Conservation (phyloP, 805 yeast genomes). For the Yamadazyma phyllophila region DNA sequence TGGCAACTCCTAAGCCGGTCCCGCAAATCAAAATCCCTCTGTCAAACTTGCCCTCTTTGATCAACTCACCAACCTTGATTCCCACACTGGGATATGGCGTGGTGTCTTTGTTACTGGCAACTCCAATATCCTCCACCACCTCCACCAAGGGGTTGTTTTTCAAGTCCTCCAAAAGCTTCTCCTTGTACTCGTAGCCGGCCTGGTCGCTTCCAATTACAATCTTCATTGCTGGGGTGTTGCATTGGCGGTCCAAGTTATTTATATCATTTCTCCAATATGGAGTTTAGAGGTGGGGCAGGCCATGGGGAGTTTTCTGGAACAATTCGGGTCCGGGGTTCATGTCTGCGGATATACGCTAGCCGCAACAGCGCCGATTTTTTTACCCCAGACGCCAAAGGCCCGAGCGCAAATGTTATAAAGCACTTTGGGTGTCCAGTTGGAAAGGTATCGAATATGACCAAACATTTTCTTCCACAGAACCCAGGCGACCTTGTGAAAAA, state of each 20-base stretch:
- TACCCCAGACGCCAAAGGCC: not conserved
- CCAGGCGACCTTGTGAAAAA: conserved; percentile 32
- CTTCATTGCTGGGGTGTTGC: conserved; percentile 14
- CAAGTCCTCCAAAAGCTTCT: conserved; percentile 34
- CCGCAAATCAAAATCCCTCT: conserved; percentile 48
- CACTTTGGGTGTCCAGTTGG: not conserved
- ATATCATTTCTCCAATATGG: not conserved
- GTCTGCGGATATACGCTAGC: conserved; percentile 3
- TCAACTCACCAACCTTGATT: conserved; percentile 41
- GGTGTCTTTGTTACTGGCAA: conserved; percentile 25
- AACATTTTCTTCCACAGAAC: conserved; percentile 41
- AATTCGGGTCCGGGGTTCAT: conserved; percentile 4
- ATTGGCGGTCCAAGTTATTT: not conserved
- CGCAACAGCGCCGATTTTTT: conserved; percentile 1
- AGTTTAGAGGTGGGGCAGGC: conserved; percentile 10
- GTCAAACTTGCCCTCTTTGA: conserved; percentile 41
- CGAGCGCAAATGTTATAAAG: not conserved
- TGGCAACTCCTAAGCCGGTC: conserved; percentile 50
- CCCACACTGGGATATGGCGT: conserved; percentile 45
- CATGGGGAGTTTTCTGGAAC: conserved; percentile 7
- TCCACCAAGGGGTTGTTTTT: conserved; percentile 25
- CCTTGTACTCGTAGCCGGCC: conserved; percentile 46
- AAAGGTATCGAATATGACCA: conserved; percentile 18
- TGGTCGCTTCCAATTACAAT: conserved; percentile 43
- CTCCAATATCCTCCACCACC: conserved; percentile 41